These are phyloP conservation scores for Candida insectalens DNA, from an alignment of 805 yeast genomes.

Conservation along the genomic window DNA sequence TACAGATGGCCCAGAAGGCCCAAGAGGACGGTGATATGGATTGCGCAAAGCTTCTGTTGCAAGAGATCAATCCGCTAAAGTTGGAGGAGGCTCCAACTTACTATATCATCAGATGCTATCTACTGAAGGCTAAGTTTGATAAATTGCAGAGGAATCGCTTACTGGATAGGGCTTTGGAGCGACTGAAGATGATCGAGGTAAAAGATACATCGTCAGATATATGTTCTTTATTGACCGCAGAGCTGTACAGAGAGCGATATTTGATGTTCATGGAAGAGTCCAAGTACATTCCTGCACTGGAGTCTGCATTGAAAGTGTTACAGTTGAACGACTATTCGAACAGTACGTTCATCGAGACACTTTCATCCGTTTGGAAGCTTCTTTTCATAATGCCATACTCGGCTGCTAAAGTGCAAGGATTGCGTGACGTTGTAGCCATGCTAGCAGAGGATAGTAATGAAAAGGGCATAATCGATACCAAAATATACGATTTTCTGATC, in stretches of 20 bases:
- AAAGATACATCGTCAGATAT: neutral
- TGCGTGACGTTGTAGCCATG: neutral
- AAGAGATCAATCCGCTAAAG: slow-evolving; percentile 10
- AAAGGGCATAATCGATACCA: neutral
- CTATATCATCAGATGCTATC: slow-evolving; percentile 5
- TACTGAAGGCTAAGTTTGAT: slow-evolving; percentile 7
- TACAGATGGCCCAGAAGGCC: slow-evolving; percentile 6
- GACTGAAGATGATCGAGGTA: neutral
- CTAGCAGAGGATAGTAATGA: neutral
- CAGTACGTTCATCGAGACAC: slow-evolving; percentile 1
- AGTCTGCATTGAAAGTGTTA: too few relatives aligned
- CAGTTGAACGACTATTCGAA: too few relatives aligned
- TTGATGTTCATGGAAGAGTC: neutral
- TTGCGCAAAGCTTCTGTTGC: slow-evolving; percentile 3
- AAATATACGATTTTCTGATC: neutral
- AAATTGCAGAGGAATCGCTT: slow-evolving; percentile 6
- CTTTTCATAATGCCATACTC: slow-evolving; percentile 9
- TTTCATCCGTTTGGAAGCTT: slow-evolving; percentile 2
- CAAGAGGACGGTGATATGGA: slow-evolving; percentile 1
- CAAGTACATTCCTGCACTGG: too few relatives aligned
- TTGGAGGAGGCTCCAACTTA: slow-evolving; percentile 5
- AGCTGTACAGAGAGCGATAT: neutral
- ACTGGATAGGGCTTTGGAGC: slow-evolving; percentile 9
- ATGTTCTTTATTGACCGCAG: too few relatives aligned
- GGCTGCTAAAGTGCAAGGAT: slow-evolving; percentile 5